Conservation (phyloP, 257 asterid species). For the Eucommia ulmoides region DNA sequence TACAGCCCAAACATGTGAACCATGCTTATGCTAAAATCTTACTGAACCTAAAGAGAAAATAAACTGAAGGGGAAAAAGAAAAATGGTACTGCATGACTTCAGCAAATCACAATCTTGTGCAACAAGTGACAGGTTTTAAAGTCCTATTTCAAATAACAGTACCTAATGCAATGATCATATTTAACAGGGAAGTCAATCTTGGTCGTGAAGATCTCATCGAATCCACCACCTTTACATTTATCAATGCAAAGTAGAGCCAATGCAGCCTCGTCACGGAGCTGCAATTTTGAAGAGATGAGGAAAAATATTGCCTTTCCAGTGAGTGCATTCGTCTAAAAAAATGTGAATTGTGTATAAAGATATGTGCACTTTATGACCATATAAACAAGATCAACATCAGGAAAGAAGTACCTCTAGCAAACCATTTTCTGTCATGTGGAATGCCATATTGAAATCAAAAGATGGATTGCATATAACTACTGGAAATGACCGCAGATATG, state of each 20-base stretch:
- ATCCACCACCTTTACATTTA: slow-evolving; percentile 65
- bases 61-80: no score
- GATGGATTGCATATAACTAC: slow-evolving; percentile 59
- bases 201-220: slow-evolving; percentile 77
- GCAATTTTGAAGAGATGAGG: slow-evolving; percentile 9
- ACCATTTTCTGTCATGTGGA: slow-evolving; percentile 73
- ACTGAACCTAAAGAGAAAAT: no score
- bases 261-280: slow-evolving; percentile 74
- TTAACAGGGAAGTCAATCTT: slow-evolving; percentile 66
- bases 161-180: slow-evolving; percentile 82
- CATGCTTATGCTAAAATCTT: no score
- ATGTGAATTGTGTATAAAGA: not conserved
- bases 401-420: slow-evolving; percentile 55
- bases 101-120: no score
- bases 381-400: slow-evolving; percentile 1
- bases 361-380: slow-evolving; percentile 6
- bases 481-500: slow-evolving; percentile 52
- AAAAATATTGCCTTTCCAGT: not conserved
- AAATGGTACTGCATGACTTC: no score
- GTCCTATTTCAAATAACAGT: slow-evolving; percentile 12
- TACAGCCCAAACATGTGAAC: no score
- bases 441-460: slow-evolving; percentile 64
- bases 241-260: slow-evolving; percentile 63
- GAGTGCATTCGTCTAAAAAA: not conserved
- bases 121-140: no score